Base-by-base conservation (phyloP, 129 eudicot species). In the Flaveria sonorensis region DNA sequence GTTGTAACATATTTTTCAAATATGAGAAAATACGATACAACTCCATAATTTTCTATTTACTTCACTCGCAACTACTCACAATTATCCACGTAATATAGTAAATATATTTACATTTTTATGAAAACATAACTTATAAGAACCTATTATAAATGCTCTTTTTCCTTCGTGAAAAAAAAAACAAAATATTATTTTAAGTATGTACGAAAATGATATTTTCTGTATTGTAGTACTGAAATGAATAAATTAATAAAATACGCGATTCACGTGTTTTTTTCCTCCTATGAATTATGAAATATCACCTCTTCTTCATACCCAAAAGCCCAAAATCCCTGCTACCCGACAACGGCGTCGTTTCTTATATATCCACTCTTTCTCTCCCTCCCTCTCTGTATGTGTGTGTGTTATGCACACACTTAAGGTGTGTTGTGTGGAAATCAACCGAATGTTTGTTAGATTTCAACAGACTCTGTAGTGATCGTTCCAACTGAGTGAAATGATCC, bases 341-440 rank as follows among this genome's bases (percentile, higher is more conserved):
- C 74, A 77, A 51, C 81, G 81, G 21, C 66, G 20, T 66, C 74
- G 74, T 77, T 77, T 40, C 69, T 61, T 77, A 55, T 68, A 55
- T 68, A 67, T 68, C 28, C 47, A 53, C 21, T 56, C 39, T n/a
- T 45, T 39, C 45, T 45, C 70, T 67, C 69, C 68, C 68, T 65
- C 23, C 18, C 67, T 40, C 23, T 23, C 19, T 20, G 70, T 55
- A 32, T 26, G 61, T 75, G 7, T 32, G 39, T 32, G 39, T 32
- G 0, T 32, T 32, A 32, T 4, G 39, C 39, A 32, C 39, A 60
- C 77, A 63, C 42, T 15, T n/a, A 21, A 13, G 16, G 45, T 40
- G 62, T 63, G 46, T 62, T 48, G 56, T 66, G 81, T 77, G 81
- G 64, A 66, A 48, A 50, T 18, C 80, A 51, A 39, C 23, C 7